Evolutionary conservation across 2,329 filamentous ascomycete species (phyloP), one percentile per base, ranked within the genome.

Genomic region (Ophiocordyceps sinensis): DNA sequence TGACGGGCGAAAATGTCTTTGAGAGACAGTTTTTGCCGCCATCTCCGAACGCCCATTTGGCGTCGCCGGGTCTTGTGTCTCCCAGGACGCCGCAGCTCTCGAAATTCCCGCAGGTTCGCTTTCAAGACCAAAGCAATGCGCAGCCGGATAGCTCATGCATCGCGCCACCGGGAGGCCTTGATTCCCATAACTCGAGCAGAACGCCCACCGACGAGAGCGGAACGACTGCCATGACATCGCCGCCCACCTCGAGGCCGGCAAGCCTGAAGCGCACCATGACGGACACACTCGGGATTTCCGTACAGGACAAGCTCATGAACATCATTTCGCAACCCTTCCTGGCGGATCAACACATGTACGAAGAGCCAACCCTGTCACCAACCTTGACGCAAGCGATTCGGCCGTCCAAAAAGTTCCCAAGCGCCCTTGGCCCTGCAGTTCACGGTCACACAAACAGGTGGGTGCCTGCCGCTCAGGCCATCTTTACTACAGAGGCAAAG

Each of bases 401-500:
- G 42, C 57, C 56, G 9, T 60, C 57, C 31, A 63, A 61, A 15
- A 54, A 60, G 40, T 66, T 70, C 21, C 63, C 74, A 3, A 62
- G 62, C 14, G 58, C 65, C n/a, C 49, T 75, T 2, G 70, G 67
- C 11, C 67, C 80, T 14, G 67, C 73, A 10, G 73, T 85, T n/a
- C 89, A 95, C 59, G 83, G 83, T 9, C 88, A 95, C 61, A 83
- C 85, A 43, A 91, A 85, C 52, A 78, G 91, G 59, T 94, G 87
- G 79, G 80, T 84, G 13, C 87, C 87, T 8, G 85, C 86, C 35
- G 85, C 89, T 5, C 91, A 98, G 59, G 91, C 91, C 41, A 95
- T 98, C 43, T 98, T 98, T 58, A 93, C 89, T 8, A 98, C 91
- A n/a, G 85, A 94, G 60, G 74, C 84, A 13, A 79, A 82, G 47